Evolutionary conservation across 73 alveolate genomes (phyloP).

Genomic region (Tetrahymena thermophila): DNA sequence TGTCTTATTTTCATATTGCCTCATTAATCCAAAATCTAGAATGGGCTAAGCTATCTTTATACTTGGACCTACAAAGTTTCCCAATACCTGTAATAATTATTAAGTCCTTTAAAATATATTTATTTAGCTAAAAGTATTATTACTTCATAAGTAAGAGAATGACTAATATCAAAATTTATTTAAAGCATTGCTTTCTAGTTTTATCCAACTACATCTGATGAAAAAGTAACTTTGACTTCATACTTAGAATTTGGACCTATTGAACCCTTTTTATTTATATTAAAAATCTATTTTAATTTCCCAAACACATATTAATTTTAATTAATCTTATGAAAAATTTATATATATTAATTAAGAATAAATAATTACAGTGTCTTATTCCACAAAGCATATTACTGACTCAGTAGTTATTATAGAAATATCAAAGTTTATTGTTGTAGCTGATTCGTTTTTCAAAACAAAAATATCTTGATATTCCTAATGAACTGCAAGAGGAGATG

Average conservation of each 20-base stretch:
- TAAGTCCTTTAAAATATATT: too few species aligned
- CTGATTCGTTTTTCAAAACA: background rate
- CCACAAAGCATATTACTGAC: background rate
- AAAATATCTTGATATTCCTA: background rate
- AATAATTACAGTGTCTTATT: background rate
- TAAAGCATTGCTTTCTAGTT: conserved; percentile 27
- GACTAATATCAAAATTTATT: conserved; percentile 52
- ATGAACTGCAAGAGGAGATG: background rate
- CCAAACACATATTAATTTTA: too few species aligned
- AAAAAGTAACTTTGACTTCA: background rate
- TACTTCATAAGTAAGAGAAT: conserved; percentile 36
- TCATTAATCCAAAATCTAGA: conserved; percentile 55
- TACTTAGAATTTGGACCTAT: background rate
- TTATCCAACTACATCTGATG: conserved; percentile 27
- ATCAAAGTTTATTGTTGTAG: background rate
- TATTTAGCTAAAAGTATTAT: too few species aligned
- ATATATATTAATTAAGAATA: background rate
- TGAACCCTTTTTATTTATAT: background rate
- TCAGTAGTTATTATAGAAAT: background rate
- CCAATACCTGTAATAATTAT: conserved; percentile 5
- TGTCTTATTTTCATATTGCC: conserved; percentile 22
- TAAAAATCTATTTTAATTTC: background rate
- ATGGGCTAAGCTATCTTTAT: conserved; percentile 38
- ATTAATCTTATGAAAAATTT: background rate
- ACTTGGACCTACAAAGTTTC: conserved; percentile 48